Evolutionary conservation across 768 basidiomycete species (phyloP), one percentile per base, ranked within the genome.

Genomic region (Agaricus subrufescens): DNA sequence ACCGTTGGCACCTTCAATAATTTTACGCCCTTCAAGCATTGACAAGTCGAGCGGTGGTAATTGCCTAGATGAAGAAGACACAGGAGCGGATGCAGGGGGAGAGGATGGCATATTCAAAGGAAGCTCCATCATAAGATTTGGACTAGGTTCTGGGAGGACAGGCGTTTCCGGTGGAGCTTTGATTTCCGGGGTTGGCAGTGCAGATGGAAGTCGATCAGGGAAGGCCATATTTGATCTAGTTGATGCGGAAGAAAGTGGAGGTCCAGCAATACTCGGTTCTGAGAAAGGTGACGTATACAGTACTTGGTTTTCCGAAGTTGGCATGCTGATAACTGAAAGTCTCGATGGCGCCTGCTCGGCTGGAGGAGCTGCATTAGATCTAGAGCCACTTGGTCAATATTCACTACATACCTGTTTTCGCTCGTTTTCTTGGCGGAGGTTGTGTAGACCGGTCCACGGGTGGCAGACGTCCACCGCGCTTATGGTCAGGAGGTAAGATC

Each of bases 401-500:
- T 43, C 55, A 74, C 15, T 45, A 47, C 67, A 43, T 54, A 73
- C 83, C 76, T 23, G 71, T 75, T 47, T 80, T 80, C 57, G 71
- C 71, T 37, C 73, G 76, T 70, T 85, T 86, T 69, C 73, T 81
- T 19, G 83, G 81, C 9, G 83, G 80, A 34, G 77, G 80, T 30
- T 74, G 59, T 3, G 66, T 62, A n/a, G 67, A 69, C 39, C 76
- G 72, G 26, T 84, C 82, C 9, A 76, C 58, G 12, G 74, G 40
- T 42, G 40, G 65, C 6, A 62, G 42, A 12, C 88, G 73, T 23
- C 84, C 83, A 30, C 84, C 80, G 31, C 93, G 78, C 60, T 83
- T 80, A 50, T 84, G 80, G 34, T 87, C 89, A 2, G 83, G 75
- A 25, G 91, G 89, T 12, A 95, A 71, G 7, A 96, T 91, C 93